phyloP scores from a whole-genome alignment of 805 yeast genomes.

The Schwanniomyces occidentalis region DNA sequence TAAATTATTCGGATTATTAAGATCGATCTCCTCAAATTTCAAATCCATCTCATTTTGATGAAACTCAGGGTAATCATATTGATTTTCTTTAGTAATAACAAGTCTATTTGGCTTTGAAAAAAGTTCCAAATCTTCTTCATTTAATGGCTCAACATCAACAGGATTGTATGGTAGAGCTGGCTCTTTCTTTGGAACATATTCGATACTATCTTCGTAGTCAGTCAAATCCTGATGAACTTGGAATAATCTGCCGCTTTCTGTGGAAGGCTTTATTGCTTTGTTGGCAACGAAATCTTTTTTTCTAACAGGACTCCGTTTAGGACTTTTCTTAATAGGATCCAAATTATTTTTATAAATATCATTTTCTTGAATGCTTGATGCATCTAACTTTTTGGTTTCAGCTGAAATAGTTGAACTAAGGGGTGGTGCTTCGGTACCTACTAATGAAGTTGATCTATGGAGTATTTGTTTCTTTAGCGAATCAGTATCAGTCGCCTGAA shows the following conservation, averaged over 20 bases:
- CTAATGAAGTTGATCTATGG: slow-evolving; percentile 1
- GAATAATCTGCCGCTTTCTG: slow-evolving; percentile 6
- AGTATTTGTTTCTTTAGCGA: slow-evolving; percentile 17
- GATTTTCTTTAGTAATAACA: slow-evolving; percentile 18
- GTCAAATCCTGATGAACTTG: slow-evolving; percentile 18
- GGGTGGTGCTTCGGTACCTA: slow-evolving; percentile 2
- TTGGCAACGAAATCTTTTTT: background rate
- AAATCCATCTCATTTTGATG: slow-evolving; percentile 11
- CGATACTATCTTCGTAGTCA: slow-evolving; percentile 46
- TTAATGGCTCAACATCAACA: slow-evolving; percentile 42
- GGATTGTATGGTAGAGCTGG: slow-evolving; percentile 47
- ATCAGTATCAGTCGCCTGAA: slow-evolving; percentile 25
- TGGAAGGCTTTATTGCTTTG: background rate
- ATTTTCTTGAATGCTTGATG: slow-evolving; percentile 13
- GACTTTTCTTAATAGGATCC: slow-evolving; percentile 30
- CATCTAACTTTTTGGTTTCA: slow-evolving; percentile 9
- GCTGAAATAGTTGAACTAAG: slow-evolving; percentile 9
- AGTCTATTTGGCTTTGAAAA: slow-evolving; percentile 11
- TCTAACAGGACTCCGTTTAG: background rate
- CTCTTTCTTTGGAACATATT: slow-evolving; percentile 42
- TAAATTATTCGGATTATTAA: slow-evolving; percentile 9
- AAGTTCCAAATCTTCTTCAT: slow-evolving; percentile 18
- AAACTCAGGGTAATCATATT: slow-evolving; percentile 13
- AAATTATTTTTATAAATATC: slow-evolving; percentile 14
- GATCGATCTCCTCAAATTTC: slow-evolving; percentile 12